Evolutionary conservation across 2,329 filamentous ascomycete species (phyloP), one percentile per base, ranked within the genome.

Genomic region (Pseudocercospora macadamiae): DNA sequence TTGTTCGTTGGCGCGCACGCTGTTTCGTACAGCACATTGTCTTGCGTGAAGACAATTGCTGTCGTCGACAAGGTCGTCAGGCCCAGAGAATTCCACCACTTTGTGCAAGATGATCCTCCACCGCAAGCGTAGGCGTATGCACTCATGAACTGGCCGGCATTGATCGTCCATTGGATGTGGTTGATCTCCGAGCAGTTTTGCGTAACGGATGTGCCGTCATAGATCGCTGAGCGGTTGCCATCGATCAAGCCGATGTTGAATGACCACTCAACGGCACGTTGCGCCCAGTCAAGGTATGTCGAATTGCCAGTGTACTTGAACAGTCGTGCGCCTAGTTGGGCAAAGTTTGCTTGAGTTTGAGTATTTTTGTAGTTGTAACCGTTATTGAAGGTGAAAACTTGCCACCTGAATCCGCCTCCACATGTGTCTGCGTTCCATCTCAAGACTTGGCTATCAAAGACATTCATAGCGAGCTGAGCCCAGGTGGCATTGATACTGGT

Each of bases 301-400:
- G 61, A 26, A 63, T 77, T 76, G 25, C 73, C 73, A 3, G 75
- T 76, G 61, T 69, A 76, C 23, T 65, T 60, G 4, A 66, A 68
- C 6, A 76, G 67, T 16, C 74, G 70, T 1, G 91, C 89, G 3
- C 88, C 87, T 10, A 96, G 81, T 68, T 93, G 88, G 74, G 96
- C 93, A 71, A 95, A 86, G n/a, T 86, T 87, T 39, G 89, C 90
- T 73, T 95, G 95, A 61, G 87, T 87, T 66, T 93, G 85, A 14
- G 86, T 83, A 77, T 93, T 93, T 76, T 93, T 95, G 82, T 96
- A 95, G 69, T 86, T 82, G 72, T 92, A 87, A 12, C 91, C 91
- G 62, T 86, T 86, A 71, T 96, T 93, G 67, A 83, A 84, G 1
- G 82, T 77, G 72, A 88, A 93, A 65, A 96, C 91, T 77, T 96